Percentiles rank a stretch among this genome's conserved stretches.
phyloP scores from a whole-genome alignment of 768 basidiomycete species.

The Termitomyces sp. region DNA sequence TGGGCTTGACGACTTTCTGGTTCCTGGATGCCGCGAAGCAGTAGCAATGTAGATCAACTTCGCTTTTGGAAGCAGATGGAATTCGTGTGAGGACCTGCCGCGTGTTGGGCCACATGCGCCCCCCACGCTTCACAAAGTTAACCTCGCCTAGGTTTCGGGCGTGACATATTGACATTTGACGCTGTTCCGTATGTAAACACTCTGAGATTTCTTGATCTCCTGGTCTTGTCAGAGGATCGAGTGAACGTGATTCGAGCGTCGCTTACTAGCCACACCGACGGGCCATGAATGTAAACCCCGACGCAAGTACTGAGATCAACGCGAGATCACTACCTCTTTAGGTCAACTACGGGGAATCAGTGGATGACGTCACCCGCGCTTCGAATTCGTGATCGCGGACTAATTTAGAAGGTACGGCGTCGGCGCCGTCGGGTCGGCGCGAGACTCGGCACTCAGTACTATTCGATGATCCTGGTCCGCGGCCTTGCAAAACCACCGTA shows the following conservation, averaged over 20 bases:
- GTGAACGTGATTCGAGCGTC: background rate
- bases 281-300: no score
- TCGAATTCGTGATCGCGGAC: background rate
- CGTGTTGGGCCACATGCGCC: slow-evolving; percentile 7
- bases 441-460: no score
- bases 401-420: background rate
- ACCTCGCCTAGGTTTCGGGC: background rate
- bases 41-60: background rate
- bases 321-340: background rate
- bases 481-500: background rate
- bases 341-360: background rate
- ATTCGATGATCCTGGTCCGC: no score
- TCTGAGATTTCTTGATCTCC: background rate
- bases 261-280: background rate
- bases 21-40: background rate
- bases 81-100: background rate
- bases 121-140: background rate
- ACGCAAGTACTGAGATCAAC: no score
- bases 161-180: background rate
- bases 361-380: slow-evolving; percentile 3
- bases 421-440: no score
- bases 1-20: background rate
- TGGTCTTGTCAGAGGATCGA: background rate
- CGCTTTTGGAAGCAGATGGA: background rate
- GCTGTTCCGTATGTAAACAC: background rate